A percentile compares a stretch with the other conserved stretches of the same genome.
Conservation (phyloP, 2,329 filamentous ascomycete species). For the Sclerotinia nivalis region DNA sequence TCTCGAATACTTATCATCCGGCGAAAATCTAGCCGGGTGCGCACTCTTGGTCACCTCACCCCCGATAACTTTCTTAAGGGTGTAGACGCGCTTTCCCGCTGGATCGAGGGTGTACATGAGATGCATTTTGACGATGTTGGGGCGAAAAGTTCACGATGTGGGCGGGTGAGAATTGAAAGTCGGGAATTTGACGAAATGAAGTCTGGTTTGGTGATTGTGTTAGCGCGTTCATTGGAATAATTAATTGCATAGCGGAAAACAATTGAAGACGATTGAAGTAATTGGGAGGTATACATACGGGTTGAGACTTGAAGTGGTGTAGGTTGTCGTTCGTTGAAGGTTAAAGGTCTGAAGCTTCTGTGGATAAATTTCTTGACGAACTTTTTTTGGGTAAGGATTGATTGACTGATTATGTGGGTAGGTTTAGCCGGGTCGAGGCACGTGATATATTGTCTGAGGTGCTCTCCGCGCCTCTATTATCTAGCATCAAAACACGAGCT, state of each 20-base stretch:
- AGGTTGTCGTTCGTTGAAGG: not conserved
- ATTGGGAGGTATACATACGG: not conserved
- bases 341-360: conserved; percentile 6
- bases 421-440: not conserved
- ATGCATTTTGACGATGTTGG: conserved; percentile 54
- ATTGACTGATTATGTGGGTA: not conserved
- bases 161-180: not conserved
- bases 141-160: no score
- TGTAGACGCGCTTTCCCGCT: conserved; percentile 87
- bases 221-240: not conserved
- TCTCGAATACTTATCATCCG: conserved; percentile 97
- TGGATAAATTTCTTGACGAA: conserved; percentile 21
- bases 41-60: conserved; percentile 92
- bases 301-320: not conserved
- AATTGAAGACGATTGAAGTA: not conserved
- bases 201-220: not conserved
- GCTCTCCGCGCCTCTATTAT: no score
- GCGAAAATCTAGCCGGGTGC: conserved; percentile 93
- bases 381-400: conserved; percentile 7
- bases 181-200: not conserved
- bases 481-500: not conserved
- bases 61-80: conserved; percentile 83
- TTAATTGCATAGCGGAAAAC: not conserved
- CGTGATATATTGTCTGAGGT: not conserved
- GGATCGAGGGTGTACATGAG: conserved; percentile 83